A percentile compares a stretch with the other conserved stretches of the same genome.
phyloP scores from a whole-genome alignment of 768 basidiomycete genomes.

The Scleroderma citrinum region DNA sequence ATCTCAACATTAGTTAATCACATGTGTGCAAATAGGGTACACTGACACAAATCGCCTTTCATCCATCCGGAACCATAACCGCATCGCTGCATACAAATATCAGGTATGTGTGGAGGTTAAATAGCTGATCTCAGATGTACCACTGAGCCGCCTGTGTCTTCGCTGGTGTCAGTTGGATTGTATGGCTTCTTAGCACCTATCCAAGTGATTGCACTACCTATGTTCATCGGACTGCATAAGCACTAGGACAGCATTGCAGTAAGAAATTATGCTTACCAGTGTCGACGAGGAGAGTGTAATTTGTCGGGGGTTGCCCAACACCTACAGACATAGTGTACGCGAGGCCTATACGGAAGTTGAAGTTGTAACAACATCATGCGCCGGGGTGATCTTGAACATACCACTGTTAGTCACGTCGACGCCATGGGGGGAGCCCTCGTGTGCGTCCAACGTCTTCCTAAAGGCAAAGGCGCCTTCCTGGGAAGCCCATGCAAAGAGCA shows the following conservation, averaged over 20 bases:
- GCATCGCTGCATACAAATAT: background rate
- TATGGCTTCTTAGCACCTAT: conserved; percentile 44
- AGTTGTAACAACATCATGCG: background rate
- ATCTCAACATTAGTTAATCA: background rate
- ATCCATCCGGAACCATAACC: background rate
- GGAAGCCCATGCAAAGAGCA: conserved; percentile 32
- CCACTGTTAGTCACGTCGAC: too few relatives aligned
- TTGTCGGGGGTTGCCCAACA: conserved; percentile 42
- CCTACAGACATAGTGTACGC: conserved; percentile 46
- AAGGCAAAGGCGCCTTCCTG: conserved; percentile 8
- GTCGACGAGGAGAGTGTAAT: conserved; percentile 48
- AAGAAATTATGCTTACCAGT: conserved; percentile 33
- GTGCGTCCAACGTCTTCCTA: too few relatives aligned
- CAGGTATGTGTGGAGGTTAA: background rate
- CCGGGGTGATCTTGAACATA: too few relatives aligned
- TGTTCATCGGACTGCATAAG: background rate
- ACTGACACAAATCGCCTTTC: background rate
- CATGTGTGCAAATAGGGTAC: too few relatives aligned
- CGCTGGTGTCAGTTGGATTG: conserved; percentile 37
- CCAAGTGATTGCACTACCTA: conserved; percentile 47
- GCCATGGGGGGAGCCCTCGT: too few relatives aligned
- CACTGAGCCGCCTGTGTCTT: conserved; percentile 28
- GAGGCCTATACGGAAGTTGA: conserved; percentile 44
- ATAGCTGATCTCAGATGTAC: conserved; percentile 10
- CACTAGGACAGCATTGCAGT: background rate